Base-by-base conservation (phyloP, 768 basidiomycete species). In the Trametes sanguinea region DNA sequence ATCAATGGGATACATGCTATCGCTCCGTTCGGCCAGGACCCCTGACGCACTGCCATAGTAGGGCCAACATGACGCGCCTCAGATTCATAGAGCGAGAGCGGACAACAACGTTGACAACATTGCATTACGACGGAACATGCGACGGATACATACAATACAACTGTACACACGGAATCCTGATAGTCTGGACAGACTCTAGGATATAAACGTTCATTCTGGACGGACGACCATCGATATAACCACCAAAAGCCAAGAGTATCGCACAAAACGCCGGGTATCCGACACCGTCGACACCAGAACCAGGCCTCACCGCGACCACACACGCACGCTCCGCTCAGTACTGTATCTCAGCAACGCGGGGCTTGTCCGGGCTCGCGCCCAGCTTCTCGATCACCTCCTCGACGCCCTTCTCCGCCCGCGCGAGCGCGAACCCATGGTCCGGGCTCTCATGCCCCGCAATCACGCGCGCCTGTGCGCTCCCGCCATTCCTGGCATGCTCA, bases 401-500 rank as follows among this genome's bases (percentile, higher is more conserved):
- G 17, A 71, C 72, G 43, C 68, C 65, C n/a, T 62, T 42, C 61
- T 70, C 72, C 40, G 71, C 69, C 14, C 62, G 53, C 50, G 70
- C 65, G 51, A 71, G 66, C 11, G 68, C 68, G 50, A 73, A 60
- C 17, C 70, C 66, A 16, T 68, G 61, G 43, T 62, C 57, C 6
- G 67, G 61, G 48, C 62, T 54, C 17, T 61, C 47, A 58, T 69
- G 60, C 43, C 65, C 66, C 62, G 63, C 64, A 56, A 73, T 59
- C 22, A 54, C 54, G 37, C 73, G 67, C 62, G 60, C 54, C 60
- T 71, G 70, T 16, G 56, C 70, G 35, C 58, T 55, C 14, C 73
- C 72, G 17, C 68, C 70, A 30, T 57, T 66, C 52, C 66, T 67
- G 60, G 64, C 51, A 54, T 74, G 71, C 58, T 77, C 75, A 22